These are phyloP conservation scores for Leccinum obscurum DNA, from an alignment of 768 basidiomycete species.

Conservation along the genomic window DNA sequence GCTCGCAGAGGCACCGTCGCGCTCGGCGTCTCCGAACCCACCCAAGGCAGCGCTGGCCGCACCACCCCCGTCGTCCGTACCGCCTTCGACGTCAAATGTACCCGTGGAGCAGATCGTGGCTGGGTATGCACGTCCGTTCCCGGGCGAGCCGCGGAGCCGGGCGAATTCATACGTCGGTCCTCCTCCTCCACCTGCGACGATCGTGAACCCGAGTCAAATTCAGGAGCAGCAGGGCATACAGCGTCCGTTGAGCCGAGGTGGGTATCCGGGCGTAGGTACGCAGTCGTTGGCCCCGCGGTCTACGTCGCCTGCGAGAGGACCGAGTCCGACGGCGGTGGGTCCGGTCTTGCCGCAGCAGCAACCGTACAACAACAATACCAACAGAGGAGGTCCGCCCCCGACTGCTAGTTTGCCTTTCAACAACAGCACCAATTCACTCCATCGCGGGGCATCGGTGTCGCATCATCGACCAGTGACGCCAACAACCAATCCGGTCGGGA, in stretches of 20 bases:
- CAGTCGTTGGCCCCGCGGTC: slow-evolving; percentile 65
- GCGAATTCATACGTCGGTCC: slow-evolving; percentile 46
- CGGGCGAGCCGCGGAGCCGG: slow-evolving; percentile 72
- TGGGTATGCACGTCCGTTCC: slow-evolving; percentile 82
- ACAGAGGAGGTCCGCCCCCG: slow-evolving; percentile 11
- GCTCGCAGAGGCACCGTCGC: slow-evolving; percentile 47
- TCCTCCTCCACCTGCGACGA: slow-evolving; percentile 20
- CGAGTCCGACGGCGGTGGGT: slow-evolving; percentile 17
- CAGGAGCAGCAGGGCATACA: slow-evolving; percentile 39
- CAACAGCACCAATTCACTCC: slow-evolving; percentile 7
- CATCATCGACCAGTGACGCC: slow-evolving; percentile 58
- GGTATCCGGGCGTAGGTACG: slow-evolving; percentile 82
- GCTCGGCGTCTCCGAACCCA: slow-evolving; percentile 71
- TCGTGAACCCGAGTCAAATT: slow-evolving; percentile 21
- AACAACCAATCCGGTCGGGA: slow-evolving; percentile 72
- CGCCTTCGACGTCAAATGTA: slow-evolving; percentile 48
- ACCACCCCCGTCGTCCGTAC: slow-evolving; percentile 50
- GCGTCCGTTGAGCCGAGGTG: slow-evolving; percentile 59
- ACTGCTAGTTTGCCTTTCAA: not conserved
- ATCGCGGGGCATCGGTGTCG: slow-evolving; percentile 28
- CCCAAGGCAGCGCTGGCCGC: slow-evolving; percentile 79
- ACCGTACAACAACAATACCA: slow-evolving; percentile 2
- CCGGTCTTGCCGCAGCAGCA: slow-evolving; percentile 2
- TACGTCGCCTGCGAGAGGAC: slow-evolving; percentile 49
- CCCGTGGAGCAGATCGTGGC: slow-evolving; percentile 71